These are phyloP conservation scores for Canavalia ensiformis DNA, from an alignment of 306 rosid species.

Conservation along the genomic window DNA sequence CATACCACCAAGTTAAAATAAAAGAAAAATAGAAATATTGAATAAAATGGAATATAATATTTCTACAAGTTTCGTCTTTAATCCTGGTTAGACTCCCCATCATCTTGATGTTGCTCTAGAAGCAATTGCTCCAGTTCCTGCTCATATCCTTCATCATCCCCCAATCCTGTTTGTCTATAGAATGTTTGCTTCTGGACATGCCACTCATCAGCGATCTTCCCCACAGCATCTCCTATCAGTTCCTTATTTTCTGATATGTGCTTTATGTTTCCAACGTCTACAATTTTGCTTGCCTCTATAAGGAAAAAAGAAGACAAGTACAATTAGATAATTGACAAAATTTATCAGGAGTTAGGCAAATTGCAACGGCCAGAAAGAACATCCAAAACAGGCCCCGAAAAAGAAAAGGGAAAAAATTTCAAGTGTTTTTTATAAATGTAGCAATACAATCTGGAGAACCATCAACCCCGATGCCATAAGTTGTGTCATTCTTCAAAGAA, in stretches of 20 bases:
- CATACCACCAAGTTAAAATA: no score
- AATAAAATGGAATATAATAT: not conserved
- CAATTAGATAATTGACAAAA: conserved; percentile 28
- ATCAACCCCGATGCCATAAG: not conserved
- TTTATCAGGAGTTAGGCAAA: conserved; percentile 23
- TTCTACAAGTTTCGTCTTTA: not conserved
- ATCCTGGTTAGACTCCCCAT: conserved; percentile 24
- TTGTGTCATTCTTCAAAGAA: conserved; percentile 10
- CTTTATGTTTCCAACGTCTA: conserved; percentile 66
- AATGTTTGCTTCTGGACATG: conserved; percentile 61
- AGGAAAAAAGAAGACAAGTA: conserved; percentile 33
- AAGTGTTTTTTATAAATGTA: not conserved
- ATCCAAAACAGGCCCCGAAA: not conserved
- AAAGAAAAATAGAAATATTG: not conserved
- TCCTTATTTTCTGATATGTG: conserved; percentile 65
- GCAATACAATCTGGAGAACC: conserved; percentile 34
- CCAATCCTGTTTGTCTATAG: conserved; percentile 63
- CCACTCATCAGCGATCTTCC: conserved; percentile 72
- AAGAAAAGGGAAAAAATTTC: not conserved
- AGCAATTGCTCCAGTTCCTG: conserved; percentile 58
- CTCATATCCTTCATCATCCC: conserved; percentile 45
- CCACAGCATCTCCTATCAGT: conserved; percentile 64
- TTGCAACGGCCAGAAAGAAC: conserved; percentile 10
- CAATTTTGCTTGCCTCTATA: conserved; percentile 67
- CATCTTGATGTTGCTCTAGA: conserved; percentile 44